Evolutionary conservation across 179 eudicot species (phyloP).

Genomic region (Heliamphora pulchella): DNA sequence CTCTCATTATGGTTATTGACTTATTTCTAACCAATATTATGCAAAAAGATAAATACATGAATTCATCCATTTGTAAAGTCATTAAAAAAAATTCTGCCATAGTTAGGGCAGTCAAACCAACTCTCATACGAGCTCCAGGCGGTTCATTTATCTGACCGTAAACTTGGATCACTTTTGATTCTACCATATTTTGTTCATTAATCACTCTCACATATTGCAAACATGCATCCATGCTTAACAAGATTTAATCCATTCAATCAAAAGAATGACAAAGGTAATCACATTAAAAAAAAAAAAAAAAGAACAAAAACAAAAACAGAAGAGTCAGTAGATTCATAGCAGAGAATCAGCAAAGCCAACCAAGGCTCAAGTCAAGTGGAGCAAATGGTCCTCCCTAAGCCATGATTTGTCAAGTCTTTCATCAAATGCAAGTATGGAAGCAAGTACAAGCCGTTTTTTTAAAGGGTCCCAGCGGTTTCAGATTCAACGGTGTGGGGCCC

Average conservation of each 20-base stretch:
- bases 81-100: constrained; percentile 11
- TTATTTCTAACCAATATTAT: not conserved
- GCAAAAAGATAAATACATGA: not conserved
- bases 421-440: constrained; percentile 39
- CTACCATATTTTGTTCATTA: too few species aligned
- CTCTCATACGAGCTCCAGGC: constrained; percentile 9
- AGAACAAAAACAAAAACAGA: too few species aligned
- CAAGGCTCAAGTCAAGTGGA: constrained; percentile 32
- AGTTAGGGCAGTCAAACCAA: constrained; percentile 15
- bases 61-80: not conserved
- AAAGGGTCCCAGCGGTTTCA: constrained; percentile 33
- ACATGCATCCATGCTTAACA: not conserved
- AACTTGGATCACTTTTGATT: too few species aligned
- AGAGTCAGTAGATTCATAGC: constrained; percentile 22
- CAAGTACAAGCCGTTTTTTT: constrained; percentile 47
- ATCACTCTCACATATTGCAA: constrained; percentile 6
- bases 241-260: not conserved
- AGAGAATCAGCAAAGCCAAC: constrained; percentile 30
- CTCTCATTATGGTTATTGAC: not conserved
- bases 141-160: too few species aligned
- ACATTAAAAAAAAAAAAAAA: constrained; percentile 5
- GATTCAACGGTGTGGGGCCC: constrained; percentile 27
- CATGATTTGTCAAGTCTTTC: constrained; percentile 32
- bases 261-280: not conserved
- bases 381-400: constrained; percentile 29